Conservation (phyloP, 2,329 filamentous ascomycete species). For the Periconia sp. region DNA sequence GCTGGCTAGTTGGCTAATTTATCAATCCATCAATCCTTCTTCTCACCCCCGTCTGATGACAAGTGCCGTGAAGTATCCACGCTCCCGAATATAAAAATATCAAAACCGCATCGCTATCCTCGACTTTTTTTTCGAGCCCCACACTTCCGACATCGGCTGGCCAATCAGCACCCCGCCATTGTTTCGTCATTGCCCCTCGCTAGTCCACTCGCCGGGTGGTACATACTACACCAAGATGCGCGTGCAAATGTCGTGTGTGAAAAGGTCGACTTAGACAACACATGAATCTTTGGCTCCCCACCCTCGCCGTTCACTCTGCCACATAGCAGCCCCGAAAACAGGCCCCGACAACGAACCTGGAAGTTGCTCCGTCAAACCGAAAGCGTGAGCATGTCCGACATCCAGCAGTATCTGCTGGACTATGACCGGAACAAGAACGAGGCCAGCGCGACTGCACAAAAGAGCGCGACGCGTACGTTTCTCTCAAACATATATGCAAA, state of each 20-base stretch:
- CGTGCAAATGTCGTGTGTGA: not conserved
- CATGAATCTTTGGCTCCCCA: not conserved
- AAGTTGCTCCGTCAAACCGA: not conserved
- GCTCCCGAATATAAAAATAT: not conserved
- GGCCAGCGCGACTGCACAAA: slow-evolving; percentile 46
- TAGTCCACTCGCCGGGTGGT: not conserved
- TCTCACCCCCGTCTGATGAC: slow-evolving; percentile 1
- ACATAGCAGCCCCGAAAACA: not conserved
- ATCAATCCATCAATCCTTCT: slow-evolving; percentile 4
- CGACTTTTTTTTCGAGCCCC: slow-evolving; percentile 11
- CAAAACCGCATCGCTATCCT: not conserved
- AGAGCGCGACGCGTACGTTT: slow-evolving; percentile 45
- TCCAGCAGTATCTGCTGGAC: slow-evolving; percentile 55
- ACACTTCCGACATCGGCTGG: slow-evolving; percentile 20
- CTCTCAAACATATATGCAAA: slow-evolving; percentile 8
- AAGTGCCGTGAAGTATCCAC: slow-evolving; percentile 3
- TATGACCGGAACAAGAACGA: slow-evolving; percentile 52
- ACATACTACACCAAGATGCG: not conserved
- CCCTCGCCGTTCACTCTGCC: not conserved
- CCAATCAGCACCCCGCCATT: slow-evolving; percentile 16
- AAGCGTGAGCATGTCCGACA: slow-evolving; percentile 51
- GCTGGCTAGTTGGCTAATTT: not conserved
- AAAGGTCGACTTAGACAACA: not conserved
- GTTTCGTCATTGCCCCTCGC: not conserved
- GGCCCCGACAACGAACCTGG: slow-evolving; percentile 1